Percentiles rank a stretch among this genome's conserved stretches.
Evolutionary conservation across 176 grass and related monocot species (phyloP).

Genomic region (Pharus latifolius): DNA sequence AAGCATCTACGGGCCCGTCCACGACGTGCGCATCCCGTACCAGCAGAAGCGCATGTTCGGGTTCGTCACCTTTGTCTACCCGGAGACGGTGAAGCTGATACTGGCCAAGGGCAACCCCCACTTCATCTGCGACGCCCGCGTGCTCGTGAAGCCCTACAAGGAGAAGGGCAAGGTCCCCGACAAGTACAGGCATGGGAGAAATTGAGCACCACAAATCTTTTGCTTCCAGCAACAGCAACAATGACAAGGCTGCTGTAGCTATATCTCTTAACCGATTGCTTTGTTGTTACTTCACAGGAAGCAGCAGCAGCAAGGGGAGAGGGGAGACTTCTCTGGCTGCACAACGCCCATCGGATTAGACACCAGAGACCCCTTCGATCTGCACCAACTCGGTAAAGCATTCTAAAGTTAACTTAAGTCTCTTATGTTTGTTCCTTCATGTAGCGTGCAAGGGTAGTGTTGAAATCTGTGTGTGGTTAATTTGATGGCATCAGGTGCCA

Average conservation of each 20-base stretch:
- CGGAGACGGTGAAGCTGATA: conserved; percentile 96
- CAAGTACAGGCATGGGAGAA: conserved; percentile 59
- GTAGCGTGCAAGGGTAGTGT: neutral
- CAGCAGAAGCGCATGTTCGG: conserved; percentile 99
- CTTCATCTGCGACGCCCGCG: conserved; percentile 94
- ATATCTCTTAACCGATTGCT: neutral
- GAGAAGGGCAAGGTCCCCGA: conserved; percentile 99
- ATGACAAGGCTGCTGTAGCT: neutral
- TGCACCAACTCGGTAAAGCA: conserved; percentile 71
- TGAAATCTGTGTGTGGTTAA: neutral
- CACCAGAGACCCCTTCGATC: conserved; percentile 60
- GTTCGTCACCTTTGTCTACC: conserved; percentile 96
- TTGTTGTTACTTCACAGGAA: conserved; percentile 42
- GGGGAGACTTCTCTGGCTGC: conserved; percentile 55
- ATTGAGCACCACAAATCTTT: neutral
- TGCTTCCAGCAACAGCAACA: neutral
- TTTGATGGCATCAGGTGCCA: conserved; percentile 27
- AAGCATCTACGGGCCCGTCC: conserved; percentile 95
- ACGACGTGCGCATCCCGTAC: conserved; percentile 94
- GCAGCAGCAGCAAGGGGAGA: conserved; percentile 60
- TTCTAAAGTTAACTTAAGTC: neutral
- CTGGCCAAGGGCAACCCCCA: conserved; percentile 96
- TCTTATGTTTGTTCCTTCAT: neutral
- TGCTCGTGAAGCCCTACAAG: conserved; percentile 99
- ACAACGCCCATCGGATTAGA: conserved; percentile 53